Percentiles rank a stretch among this genome's conserved stretches.
phyloP scores from a whole-genome alignment of 345 rosid genomes.

The Erysimum cheiranthoides region DNA sequence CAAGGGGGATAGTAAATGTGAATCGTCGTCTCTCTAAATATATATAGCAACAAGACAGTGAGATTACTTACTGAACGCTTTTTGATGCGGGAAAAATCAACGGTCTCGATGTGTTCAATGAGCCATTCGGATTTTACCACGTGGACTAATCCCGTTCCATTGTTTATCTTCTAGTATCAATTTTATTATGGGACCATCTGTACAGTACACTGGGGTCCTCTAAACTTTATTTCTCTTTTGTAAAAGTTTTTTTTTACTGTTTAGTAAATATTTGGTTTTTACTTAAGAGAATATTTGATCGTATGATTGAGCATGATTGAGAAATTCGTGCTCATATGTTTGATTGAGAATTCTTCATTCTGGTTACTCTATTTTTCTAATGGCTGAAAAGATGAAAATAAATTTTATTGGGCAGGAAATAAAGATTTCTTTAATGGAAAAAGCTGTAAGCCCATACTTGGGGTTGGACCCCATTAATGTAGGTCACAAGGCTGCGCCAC shows the following conservation, averaged over 20 bases:
- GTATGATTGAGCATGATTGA: no score
- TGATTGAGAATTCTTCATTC: no score
- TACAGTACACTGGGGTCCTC: conserved; percentile 20
- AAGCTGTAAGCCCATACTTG: conserved; percentile 39
- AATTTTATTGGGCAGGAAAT: background rate
- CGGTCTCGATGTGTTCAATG: conserved; percentile 23
- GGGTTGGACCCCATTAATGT: conserved; percentile 42
- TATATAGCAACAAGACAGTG: conserved; percentile 21
- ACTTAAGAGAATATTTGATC: background rate
- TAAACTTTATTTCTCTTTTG: background rate
- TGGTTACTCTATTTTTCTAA: background rate
- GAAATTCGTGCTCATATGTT: no score
- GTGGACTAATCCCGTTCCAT: conserved; percentile 29
- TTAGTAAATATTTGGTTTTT: background rate
- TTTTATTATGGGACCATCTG: conserved; percentile 39
- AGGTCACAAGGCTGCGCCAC: conserved; percentile 50
- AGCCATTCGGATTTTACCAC: conserved; percentile 27
- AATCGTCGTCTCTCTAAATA: conserved; percentile 6
- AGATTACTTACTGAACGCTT: conserved; percentile 9
- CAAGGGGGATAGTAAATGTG: conserved; percentile 14
- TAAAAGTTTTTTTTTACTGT: background rate
- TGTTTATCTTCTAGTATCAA: conserved; percentile 13
- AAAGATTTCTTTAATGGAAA: conserved; percentile 13
- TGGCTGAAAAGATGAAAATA: background rate
- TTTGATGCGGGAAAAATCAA: conserved; percentile 33